Evolutionary conservation across 768 basidiomycete species (phyloP), one percentile per base, ranked within the genome.

Genomic region (Termitomyces sp.): DNA sequence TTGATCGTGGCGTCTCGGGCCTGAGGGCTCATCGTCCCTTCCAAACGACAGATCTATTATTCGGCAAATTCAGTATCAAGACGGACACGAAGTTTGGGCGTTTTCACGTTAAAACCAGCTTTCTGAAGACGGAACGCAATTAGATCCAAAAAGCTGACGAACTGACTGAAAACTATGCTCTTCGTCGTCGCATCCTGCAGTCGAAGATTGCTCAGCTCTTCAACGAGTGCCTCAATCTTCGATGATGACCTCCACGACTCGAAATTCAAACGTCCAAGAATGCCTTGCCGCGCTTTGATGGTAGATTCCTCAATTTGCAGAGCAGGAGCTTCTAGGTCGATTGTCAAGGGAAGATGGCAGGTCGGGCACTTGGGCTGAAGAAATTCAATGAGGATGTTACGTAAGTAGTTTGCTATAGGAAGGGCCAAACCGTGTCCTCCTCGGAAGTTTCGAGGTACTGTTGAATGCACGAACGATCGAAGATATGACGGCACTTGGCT

Each of bases 1-100:
- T 95, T 86, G 68, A 95, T 95, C 18, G 94, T 96, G 1, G 93
- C 91, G 72, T 97, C 94, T 64, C 95, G 83, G 52, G 94, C 95
- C 67, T 95, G 89, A 1, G 96, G 95, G n/a, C 87, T 88, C 95
- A 98, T 98, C 6, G 91, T 91, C 38, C 97, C 97, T 72, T 98
- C 94, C 48, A 98, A 77, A 40, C 97, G 89, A 66, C 95, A 98
- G 56, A 96, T 83, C 91, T 95, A 68, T 7, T 58, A 67, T 6
- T 58, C 47, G 20, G 51, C 5, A 47, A 57, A 16, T 3, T 50
- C 14, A 54, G 36, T 20, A 23, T 35, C 23, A 28, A 10, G 13
- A 20, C 20, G 30, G 23, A 58, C 13, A 13, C 30, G n/a, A 54
- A 18, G n/a, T 40, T 9, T 8, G 4, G 8, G 35, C 50, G 16